Conservation (phyloP, 108 stramenopile genomes). For the Aureococcus anophagefferens region DNA sequence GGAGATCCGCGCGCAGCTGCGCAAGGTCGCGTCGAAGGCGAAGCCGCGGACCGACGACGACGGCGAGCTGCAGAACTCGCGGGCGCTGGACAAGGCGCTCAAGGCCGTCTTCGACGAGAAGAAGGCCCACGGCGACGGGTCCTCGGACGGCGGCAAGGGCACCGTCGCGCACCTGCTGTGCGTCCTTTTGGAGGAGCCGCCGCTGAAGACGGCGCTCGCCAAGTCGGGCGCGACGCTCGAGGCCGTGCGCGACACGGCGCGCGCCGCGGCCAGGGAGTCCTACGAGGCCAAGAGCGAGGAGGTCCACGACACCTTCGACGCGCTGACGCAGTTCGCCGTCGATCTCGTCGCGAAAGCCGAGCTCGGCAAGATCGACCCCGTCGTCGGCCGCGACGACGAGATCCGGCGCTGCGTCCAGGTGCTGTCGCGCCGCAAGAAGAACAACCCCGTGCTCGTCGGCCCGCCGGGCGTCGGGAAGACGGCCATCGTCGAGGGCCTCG, state of each 20-base stretch:
- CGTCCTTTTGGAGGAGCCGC: not conserved
- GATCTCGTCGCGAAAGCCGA: constrained; percentile 56
- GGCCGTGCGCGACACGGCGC: not conserved
- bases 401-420: constrained; percentile 80
- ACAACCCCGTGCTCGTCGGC: constrained; percentile 85
- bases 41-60: too few species aligned
- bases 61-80: too few species aligned
- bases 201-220: not conserved
- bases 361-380: constrained; percentile 88
- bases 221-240: not conserved
- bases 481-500: constrained; percentile 91
- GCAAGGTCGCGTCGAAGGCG: not conserved
- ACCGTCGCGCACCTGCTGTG: not conserved
- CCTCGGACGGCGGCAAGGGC: not conserved
- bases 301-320: constrained; percentile 33
- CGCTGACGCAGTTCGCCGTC: constrained; percentile 35
- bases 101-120: not conserved
- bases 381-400: constrained; percentile 93
- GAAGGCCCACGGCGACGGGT: not conserved
- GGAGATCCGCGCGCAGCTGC: not conserved
- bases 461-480: constrained; percentile 93
- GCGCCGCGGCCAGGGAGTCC: not conserved
- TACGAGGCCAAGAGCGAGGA: not conserved
- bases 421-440: constrained; percentile 90
- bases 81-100: too few species aligned